Evolutionary conservation across 164 flowering plant genomes (phyloP).

Genomic region (Tetrastigma voinierianum): DNA sequence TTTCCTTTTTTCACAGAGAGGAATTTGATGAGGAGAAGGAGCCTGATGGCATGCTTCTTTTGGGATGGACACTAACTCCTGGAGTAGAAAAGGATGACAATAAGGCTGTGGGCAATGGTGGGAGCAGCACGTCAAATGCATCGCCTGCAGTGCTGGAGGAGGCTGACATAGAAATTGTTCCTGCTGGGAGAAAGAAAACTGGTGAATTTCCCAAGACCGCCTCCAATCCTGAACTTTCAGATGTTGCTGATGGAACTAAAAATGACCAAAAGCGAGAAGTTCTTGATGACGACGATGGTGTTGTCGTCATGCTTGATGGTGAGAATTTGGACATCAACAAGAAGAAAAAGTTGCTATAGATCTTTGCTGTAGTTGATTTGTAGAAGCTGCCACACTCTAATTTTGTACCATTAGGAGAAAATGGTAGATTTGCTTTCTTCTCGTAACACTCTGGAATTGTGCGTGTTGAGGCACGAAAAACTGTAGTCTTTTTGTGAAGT

Average conservation of each 20-base stretch:
- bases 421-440: constrained; percentile 24
- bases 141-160: constrained; percentile 21
- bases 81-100: constrained; percentile 30
- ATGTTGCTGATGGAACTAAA: constrained; percentile 13
- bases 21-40: constrained; percentile 94
- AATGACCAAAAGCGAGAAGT: no score
- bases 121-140: constrained; percentile 39
- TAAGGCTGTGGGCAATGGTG: constrained; percentile 41
- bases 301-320: constrained; percentile 41
- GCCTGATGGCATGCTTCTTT: constrained; percentile 91
- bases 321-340: constrained; percentile 25
- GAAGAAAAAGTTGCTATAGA: constrained; percentile 49
- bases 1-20: constrained; percentile 48
- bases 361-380: neutral
- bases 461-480: constrained; percentile 13
- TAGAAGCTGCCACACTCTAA: constrained; percentile 11
- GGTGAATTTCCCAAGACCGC: constrained; percentile 35
- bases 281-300: no score
- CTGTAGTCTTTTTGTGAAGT: constrained; percentile 2
- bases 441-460: constrained; percentile 4
- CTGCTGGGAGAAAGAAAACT: constrained; percentile 55
- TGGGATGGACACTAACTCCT: constrained; percentile 71
- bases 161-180: constrained; percentile 32
- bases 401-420: constrained; percentile 31
- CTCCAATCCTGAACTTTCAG: constrained; percentile 9